Conservation (phyloP, 2,329 filamentous ascomycete species). For the Teratosphaeria pseudoeucalypti region DNA sequence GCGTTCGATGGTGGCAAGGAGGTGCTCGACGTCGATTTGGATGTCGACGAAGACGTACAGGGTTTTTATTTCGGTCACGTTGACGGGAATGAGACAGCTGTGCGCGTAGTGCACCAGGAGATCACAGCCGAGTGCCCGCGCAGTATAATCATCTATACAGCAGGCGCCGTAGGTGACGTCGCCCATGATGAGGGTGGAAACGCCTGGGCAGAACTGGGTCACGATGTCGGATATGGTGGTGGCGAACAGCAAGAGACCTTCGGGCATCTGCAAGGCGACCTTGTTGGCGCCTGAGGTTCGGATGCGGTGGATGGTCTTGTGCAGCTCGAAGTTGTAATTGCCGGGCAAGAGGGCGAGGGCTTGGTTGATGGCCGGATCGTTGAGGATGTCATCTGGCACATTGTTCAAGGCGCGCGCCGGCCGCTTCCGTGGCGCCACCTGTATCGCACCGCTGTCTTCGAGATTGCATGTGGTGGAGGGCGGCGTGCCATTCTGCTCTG, state of each 20-base stretch:
- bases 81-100: constrained; percentile 89
- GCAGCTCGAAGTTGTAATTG: constrained; percentile 99
- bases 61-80: constrained; percentile 93
- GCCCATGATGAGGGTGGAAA: constrained; percentile 94
- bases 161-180: constrained; percentile 98
- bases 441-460: constrained; percentile 56
- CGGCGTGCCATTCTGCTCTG: constrained; percentile 29
- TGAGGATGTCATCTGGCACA: constrained; percentile 75
- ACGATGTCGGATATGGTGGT: constrained; percentile 97
- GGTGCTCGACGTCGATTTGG: constrained; percentile 80
- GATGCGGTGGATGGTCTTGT: constrained; percentile 94
- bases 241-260: constrained; percentile 87
- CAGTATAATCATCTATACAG: constrained; percentile 98
- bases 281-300: constrained; percentile 67
- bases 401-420: constrained; percentile 78
- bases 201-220: constrained; percentile 82
- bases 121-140: constrained; percentile 85
- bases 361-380: constrained; percentile 74
- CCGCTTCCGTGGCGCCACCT: constrained; percentile 62
- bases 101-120: constrained; percentile 94
- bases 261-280: constrained; percentile 93
- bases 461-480: constrained; percentile 30
- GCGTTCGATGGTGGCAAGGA: constrained; percentile 74
- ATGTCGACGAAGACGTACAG: constrained; percentile 98
- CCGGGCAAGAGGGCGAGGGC: constrained; percentile 76